Base-by-base conservation (phyloP, 495 filamentous ascomycete genomes). In the Penicillium coffeae region DNA sequence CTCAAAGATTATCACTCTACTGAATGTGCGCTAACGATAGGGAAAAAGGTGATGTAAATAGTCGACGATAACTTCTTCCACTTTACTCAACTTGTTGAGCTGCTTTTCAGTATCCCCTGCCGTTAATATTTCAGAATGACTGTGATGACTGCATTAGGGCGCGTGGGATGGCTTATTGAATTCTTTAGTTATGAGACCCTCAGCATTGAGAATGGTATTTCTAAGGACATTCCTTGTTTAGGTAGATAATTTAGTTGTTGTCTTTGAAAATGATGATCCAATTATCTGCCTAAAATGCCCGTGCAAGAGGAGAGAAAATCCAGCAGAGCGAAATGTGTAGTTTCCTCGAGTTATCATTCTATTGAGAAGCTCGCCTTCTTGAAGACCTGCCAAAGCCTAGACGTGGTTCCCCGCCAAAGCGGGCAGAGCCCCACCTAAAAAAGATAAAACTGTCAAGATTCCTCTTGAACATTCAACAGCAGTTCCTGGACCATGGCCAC, bases 41-140 rank as follows among this genome's bases (percentile, higher is more conserved):
- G n/a, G 38, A 8, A 20, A 15, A 36, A 63, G 60, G 48, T 63
- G 30, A 63, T 63, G 60, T 63, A 48, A 63, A 30, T 32, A 25
- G 12, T 38, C 5, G 7, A 27, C 22, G n/a, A 12, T 32, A 27
- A 3, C 30, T 42, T 27, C 40, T 42, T 42, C 14, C 21, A 3
- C 15, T 4, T 37, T 6, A 4, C 35, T n/a, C n/a, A n/a, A 21
- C 21, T 14, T 7, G 16, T n/a, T 20, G 38, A 14, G 20, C 7
- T 21, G 20, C n/a, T 38, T 15, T 38, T 38, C 2, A 15, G 10
- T 19, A 13, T 10, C 21, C 21, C 6, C 13, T 21, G 13, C 21
- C 13, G 13, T 40, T 40, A 40, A 39, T 39, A 16, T 20, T 21
- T 16, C 38, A 40, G 18, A 40, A 21, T 40, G 38, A 18, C 21